Percentiles rank a stretch among this genome's conserved stretches.
Evolutionary conservation across 495 filamentous ascomycete genomes (phyloP).

Genomic region (Xylaria flabelliformis): DNA sequence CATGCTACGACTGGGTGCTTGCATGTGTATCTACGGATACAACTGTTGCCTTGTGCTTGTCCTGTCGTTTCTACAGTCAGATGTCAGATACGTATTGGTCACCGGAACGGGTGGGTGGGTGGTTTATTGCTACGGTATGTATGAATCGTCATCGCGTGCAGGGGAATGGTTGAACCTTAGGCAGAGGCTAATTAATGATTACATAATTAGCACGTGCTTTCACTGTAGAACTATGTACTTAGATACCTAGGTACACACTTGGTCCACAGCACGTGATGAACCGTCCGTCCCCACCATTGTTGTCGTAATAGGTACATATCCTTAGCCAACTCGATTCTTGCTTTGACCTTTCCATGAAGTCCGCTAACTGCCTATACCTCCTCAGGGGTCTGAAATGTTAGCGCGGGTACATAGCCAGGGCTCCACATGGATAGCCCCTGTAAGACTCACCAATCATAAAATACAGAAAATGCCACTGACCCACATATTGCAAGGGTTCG

Average conservation of each 20-base stretch:
- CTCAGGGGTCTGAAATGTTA: too few relatives aligned
- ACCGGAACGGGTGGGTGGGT: slow-evolving; percentile 17
- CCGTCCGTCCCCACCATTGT: not conserved
- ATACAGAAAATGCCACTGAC: too few relatives aligned
- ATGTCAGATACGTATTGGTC: not conserved
- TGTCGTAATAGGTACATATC: not conserved
- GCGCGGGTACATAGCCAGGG: too few relatives aligned
- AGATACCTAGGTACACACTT: too few relatives aligned
- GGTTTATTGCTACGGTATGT: not conserved
- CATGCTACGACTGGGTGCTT: not conserved
- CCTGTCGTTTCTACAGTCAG: not conserved
- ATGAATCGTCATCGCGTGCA: slow-evolving; percentile 25
- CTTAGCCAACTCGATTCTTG: not conserved
- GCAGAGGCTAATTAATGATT: not conserved
- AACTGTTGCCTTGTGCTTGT: slow-evolving; percentile 10
- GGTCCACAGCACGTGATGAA: not conserved
- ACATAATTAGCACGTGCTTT: not conserved
- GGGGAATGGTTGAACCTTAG: not conserved
- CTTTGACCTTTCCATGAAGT: not conserved
- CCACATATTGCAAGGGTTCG: too few relatives aligned
- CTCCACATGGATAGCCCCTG: too few relatives aligned
- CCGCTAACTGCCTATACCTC: not conserved
- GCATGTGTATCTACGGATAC: not conserved
- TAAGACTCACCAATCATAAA: too few relatives aligned
- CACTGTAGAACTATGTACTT: not conserved